Evolutionary conservation across 2,329 filamentous ascomycete genomes (phyloP).

Genomic region (Alternaria ethzedia): DNA sequence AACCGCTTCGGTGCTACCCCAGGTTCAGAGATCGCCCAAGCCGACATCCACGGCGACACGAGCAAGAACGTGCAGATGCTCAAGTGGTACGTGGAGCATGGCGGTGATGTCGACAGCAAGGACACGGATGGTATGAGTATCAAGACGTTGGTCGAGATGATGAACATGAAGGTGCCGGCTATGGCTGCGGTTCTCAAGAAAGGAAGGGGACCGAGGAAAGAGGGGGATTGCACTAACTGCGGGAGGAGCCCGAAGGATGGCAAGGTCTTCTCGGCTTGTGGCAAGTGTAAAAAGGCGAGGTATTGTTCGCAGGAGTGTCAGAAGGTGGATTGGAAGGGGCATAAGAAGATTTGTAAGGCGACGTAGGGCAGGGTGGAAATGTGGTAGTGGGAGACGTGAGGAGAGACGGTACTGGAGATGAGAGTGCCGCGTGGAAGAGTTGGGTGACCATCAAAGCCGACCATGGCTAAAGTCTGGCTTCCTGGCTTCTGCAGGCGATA

Average conservation of each 20-base stretch:
- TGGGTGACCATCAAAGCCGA: not conserved
- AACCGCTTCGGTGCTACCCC: conserved; percentile 17
- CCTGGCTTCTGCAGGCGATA: not conserved
- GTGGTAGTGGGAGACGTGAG: not conserved
- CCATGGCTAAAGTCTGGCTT: not conserved
- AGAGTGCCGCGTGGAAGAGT: not conserved
- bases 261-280: conserved; percentile 7
- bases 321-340: conserved; percentile 23
- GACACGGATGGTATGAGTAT: conserved; percentile 24
- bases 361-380: not conserved
- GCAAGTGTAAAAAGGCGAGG: conserved; percentile 16
- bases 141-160: conserved; percentile 19
- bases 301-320: conserved; percentile 23
- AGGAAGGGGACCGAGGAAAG: conserved; percentile 9
- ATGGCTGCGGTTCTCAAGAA: conserved; percentile 11
- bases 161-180: conserved; percentile 13
- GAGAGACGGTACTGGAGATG: not conserved
- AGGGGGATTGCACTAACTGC: conserved; percentile 16
- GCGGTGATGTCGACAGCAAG: conserved; percentile 23
- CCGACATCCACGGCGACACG: conserved; percentile 16
- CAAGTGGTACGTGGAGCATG: conserved; percentile 24
- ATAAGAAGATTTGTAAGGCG: conserved; percentile 18
- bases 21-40: conserved; percentile 19
- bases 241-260: conserved; percentile 11
- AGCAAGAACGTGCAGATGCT: conserved; percentile 19